Conservation (phyloP, 805 yeast genomes). For the Kodamaea jinghongensis region DNA sequence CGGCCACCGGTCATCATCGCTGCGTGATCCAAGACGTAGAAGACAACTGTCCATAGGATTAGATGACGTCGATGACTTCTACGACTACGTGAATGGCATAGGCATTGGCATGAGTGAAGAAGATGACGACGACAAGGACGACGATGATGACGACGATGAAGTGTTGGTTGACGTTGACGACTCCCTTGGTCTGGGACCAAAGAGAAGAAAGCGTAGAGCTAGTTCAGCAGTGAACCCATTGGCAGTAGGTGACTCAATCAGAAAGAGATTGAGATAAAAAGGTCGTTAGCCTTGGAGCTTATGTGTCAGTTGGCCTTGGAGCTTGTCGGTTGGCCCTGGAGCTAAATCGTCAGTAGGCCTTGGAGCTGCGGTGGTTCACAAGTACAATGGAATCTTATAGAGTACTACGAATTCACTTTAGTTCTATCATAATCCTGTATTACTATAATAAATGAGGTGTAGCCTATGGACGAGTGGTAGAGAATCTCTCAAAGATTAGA, state of each 20-base stretch:
- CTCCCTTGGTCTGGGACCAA: conserved; percentile 18
- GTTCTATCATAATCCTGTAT: conserved; percentile 2
- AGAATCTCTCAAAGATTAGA: too few relatives aligned
- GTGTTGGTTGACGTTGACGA: conserved; percentile 40
- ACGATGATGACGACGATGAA: conserved; percentile 34
- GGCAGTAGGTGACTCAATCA: conserved; percentile 15
- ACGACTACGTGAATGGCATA: conserved; percentile 37
- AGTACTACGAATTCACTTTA: not conserved
- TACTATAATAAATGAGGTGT: not conserved
- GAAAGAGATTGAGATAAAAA: conserved; percentile 10
- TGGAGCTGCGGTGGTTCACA: too few relatives aligned
- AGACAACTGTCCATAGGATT: conserved; percentile 40
- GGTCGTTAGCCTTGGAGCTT: too few relatives aligned
- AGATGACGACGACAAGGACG: conserved; percentile 30
- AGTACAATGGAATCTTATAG: too few relatives aligned
- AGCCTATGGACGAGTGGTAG: too few relatives aligned
- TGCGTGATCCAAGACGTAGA: conserved; percentile 30
- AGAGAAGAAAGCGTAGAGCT: conserved; percentile 36
- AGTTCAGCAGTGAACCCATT: conserved; percentile 44
- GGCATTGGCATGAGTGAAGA: conserved; percentile 35
- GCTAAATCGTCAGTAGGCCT: too few relatives aligned
- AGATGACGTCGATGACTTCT: conserved; percentile 43
- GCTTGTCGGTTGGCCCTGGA: too few relatives aligned
- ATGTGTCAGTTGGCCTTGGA: too few relatives aligned
- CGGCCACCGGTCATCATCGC: conserved; percentile 28